phyloP scores from a whole-genome alignment of 768 basidiomycete genomes.

The Cantharellus anzutake region DNA sequence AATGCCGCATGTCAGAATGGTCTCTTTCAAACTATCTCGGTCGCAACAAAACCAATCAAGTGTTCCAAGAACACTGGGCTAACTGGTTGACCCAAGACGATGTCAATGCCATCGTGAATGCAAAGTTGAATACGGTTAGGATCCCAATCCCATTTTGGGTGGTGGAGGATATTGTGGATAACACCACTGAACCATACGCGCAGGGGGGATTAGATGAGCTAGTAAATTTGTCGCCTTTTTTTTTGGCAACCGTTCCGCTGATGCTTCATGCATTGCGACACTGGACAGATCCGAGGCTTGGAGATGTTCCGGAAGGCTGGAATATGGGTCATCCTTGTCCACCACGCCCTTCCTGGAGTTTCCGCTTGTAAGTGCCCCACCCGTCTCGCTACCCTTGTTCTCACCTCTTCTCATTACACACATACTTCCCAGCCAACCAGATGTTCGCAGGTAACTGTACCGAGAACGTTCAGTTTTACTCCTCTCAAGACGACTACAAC shows the following conservation, averaged over 20 bases:
- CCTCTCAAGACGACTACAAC: slow-evolving; percentile 44
- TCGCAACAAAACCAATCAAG: slow-evolving; percentile 36
- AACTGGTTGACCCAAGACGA: slow-evolving; percentile 55
- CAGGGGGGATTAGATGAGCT: slow-evolving; percentile 48
- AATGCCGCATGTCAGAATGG: slow-evolving; percentile 54
- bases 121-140: slow-evolving; percentile 58
- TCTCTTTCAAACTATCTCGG: slow-evolving; percentile 18
- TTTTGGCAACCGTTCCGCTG: not conserved
- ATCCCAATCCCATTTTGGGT: slow-evolving; percentile 75
- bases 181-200: slow-evolving; percentile 40
- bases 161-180: slow-evolving; percentile 49
- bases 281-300: slow-evolving; percentile 42
- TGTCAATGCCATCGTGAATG: slow-evolving; percentile 30
- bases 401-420: slow-evolving; percentile 5
- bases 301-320: slow-evolving; percentile 32
- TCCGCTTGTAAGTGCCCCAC: slow-evolving; percentile 18
- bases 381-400: not conserved
- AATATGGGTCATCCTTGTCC: slow-evolving; percentile 47
- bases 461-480: slow-evolving; percentile 50
- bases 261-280: not conserved
- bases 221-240: too few species aligned
- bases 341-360: slow-evolving; percentile 56
- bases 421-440: slow-evolving; percentile 22
- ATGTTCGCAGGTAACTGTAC: slow-evolving; percentile 58
- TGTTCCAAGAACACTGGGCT: slow-evolving; percentile 45